phyloP scores from a whole-genome alignment of 495 filamentous ascomycete genomes.

The Glutinoglossum americanum region DNA sequence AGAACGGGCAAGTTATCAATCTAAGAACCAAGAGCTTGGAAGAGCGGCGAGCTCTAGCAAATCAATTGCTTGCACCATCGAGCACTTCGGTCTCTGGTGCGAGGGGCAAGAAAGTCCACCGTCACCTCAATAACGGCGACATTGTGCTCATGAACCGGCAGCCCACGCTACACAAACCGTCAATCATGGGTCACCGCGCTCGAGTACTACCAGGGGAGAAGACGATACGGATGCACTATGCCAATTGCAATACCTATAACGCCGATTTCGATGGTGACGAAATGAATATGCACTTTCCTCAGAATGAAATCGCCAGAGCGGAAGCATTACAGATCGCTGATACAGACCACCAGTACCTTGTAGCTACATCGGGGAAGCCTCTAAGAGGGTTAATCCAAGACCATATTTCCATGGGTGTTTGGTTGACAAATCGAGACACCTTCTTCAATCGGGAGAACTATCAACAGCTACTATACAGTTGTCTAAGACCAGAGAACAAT shows the following conservation, averaged over 20 bases:
- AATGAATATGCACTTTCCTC: slow-evolving; percentile 99
- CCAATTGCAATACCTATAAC: slow-evolving; percentile 98
- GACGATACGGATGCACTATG: slow-evolving; percentile 98
- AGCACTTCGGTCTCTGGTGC: slow-evolving; percentile 49
- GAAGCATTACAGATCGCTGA: slow-evolving; percentile 86
- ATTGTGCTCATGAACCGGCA: slow-evolving; percentile 98
- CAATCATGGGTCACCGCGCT: slow-evolving; percentile 94
- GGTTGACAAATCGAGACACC: slow-evolving; percentile 78
- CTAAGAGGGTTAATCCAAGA: slow-evolving; percentile 95
- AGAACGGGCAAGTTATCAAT: slow-evolving; percentile 77
- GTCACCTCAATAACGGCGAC: slow-evolving; percentile 89
- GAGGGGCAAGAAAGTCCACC: slow-evolving; percentile 88
- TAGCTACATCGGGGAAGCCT: slow-evolving; percentile 81
- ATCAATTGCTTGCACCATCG: slow-evolving; percentile 80
- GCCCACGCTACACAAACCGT: slow-evolving; percentile 98
- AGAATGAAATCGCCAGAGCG: slow-evolving; percentile 81
- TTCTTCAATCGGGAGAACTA: slow-evolving; percentile 80
- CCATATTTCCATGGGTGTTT: slow-evolving; percentile 86
- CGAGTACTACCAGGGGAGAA: slow-evolving; percentile 83
- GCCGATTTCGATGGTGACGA: slow-evolving; percentile 99
- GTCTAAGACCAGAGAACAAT: slow-evolving; percentile 69
- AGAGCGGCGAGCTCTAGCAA: slow-evolving; percentile 67
- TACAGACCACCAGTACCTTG: slow-evolving; percentile 93
- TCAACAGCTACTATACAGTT: slow-evolving; percentile 76
- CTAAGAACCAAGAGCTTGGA: slow-evolving; percentile 67